A percentile compares a stretch with the other conserved stretches of the same genome.
Evolutionary conservation across 441 rosid genomes (phyloP).

Genomic region (Brassica hybrid): DNA sequence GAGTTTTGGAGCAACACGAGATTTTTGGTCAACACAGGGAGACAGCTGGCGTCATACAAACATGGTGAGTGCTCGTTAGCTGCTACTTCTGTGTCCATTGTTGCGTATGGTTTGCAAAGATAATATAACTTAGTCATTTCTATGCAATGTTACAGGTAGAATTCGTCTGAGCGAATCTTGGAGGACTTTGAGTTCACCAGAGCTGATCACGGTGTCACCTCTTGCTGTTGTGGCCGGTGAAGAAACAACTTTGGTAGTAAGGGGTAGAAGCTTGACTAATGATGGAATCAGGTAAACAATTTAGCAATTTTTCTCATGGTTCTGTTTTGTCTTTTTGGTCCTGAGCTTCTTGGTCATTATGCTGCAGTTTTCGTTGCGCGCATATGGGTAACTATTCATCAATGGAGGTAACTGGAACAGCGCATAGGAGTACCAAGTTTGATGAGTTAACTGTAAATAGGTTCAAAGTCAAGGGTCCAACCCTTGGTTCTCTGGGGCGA

Average conservation of each 20-base stretch:
- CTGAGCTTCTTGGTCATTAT: slow-evolving; percentile 10
- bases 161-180: slow-evolving; percentile 68
- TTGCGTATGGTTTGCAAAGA: slow-evolving; percentile 3
- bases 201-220: slow-evolving; percentile 74
- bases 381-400: slow-evolving; percentile 63
- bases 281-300: slow-evolving; percentile 64
- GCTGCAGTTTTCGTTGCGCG: slow-evolving; percentile 70
- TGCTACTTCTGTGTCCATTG: slow-evolving; percentile 5
- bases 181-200: slow-evolving; percentile 75
- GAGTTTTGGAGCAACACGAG: slow-evolving; percentile 80
- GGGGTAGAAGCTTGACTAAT: slow-evolving; percentile 72
- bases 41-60: slow-evolving; percentile 70
- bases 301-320: not conserved
- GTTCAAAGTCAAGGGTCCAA: slow-evolving; percentile 49
- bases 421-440: slow-evolving; percentile 36
- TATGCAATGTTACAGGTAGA: slow-evolving; percentile 57
- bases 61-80: slow-evolving; percentile 55
- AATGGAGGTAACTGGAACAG: too few species aligned
- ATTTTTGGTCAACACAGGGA: slow-evolving; percentile 68
- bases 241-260: slow-evolving; percentile 62
- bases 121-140: slow-evolving; percentile 18
- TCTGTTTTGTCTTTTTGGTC: not conserved
- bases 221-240: slow-evolving; percentile 79
- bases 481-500: slow-evolving; percentile 56
- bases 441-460: slow-evolving; percentile 61